Base-by-base conservation (phyloP, 1,284 basidiomycete genomes). In the Anthracocystis setariae region DNA sequence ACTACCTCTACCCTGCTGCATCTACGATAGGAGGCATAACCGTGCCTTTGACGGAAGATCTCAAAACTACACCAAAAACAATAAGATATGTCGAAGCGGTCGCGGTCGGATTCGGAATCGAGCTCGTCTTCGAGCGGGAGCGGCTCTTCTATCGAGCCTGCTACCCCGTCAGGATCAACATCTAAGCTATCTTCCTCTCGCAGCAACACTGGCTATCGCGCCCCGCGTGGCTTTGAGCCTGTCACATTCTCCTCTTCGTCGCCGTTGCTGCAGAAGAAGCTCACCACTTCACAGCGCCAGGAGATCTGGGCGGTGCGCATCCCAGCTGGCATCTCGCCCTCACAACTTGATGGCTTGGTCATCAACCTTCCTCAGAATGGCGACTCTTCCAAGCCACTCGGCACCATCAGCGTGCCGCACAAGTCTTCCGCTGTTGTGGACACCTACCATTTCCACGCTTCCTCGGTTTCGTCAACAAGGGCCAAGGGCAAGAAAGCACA, bases 231-330 rank as follows among this genome's bases (percentile, higher is more conserved):
- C 23, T 74, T 74, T 21, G 63, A 68, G 13, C 32, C 62, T 5
- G 67, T 74, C 20, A 38, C 42, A 0, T 65, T 69, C 43, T 54
- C 53, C 3, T 37, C 52, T 2, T 57, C 56, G 8, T 56, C 49
- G 8, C 44, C 61, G 3, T 51, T 64, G 17, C 18, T 50, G 20
- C 52, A 73, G 23, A 59, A 44, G 43, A 64, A 64, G 59, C 52
- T 73, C 4, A 24, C 44, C 7, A 44, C 45, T 17, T 39, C 50
- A 2, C 57, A 55, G 8, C 44, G 43, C 15, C 63, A 73, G 39
- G 49, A 73, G 45, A n/a, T 73, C 4, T 73, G 70, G 70, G 61
- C 65, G 13, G 49, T 74, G 15, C 67, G 68, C 38, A 55, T 74
- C 12, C 73, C 73, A 0, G 57, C 61, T 1, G 64, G 64, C 2